phyloP scores from a whole-genome alignment of 23 red algal species.

The Porphyridium purpureum region DNA sequence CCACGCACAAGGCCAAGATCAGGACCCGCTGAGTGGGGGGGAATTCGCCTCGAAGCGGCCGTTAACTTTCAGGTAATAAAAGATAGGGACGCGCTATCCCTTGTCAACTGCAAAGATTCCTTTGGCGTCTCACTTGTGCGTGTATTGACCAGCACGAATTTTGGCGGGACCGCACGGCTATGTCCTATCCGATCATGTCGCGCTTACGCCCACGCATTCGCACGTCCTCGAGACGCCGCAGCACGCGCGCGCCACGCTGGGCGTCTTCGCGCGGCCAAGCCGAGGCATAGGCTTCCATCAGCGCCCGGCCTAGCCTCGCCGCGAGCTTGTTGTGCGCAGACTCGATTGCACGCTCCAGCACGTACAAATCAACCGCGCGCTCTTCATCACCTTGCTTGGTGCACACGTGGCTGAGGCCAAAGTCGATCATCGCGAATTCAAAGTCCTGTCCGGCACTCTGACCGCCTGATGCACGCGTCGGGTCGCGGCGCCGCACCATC shows the following conservation, averaged over 20 bases:
- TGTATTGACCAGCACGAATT: no score
- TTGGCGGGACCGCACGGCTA: no score
- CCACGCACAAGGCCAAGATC: conserved; percentile 30
- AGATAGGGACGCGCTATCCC: no score
- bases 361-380: conserved; percentile 60
- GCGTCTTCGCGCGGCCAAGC: not conserved
- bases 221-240: conserved; percentile 45
- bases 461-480: no score
- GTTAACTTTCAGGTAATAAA: no score
- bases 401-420: conserved; percentile 41
- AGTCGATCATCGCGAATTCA: conserved; percentile 49
- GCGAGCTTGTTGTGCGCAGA: conserved; percentile 2
- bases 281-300: not conserved
- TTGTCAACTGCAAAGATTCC: no score
- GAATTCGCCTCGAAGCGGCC: no score
- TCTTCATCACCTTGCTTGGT: conserved; percentile 47
- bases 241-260: no score
- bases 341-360: conserved; percentile 46
- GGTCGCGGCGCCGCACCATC: conserved; percentile 6
- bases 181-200: conserved; percentile 36
- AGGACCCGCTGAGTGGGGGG: no score
- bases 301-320: not conserved
- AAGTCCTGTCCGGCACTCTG: no score
- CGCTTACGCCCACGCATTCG: conserved; percentile 43
- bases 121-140: no score